Evolutionary conservation across 495 filamentous ascomycete species (phyloP).

Genomic region (Penicillium dipodomyicola): DNA sequence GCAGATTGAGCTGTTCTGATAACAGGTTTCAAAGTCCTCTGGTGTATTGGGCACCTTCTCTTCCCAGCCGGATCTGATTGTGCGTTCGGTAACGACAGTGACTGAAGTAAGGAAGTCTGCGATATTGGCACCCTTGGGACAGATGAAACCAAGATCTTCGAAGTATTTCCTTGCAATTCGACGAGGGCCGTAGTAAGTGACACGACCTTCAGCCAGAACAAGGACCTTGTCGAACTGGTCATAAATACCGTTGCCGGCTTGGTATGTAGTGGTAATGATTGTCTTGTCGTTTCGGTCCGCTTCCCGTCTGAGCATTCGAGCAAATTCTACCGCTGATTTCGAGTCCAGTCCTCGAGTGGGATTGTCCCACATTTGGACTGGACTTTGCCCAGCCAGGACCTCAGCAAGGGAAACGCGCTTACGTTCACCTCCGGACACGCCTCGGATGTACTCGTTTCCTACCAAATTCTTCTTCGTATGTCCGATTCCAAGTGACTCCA

Average conservation of each 20-base stretch:
- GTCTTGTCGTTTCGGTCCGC: constrained; percentile 66
- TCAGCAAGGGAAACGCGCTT: constrained; percentile 84
- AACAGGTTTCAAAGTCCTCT: constrained; percentile 70
- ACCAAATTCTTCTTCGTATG: constrained; percentile 78
- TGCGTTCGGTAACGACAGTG: constrained; percentile 66
- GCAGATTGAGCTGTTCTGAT: constrained; percentile 67
- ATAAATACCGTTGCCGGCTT: constrained; percentile 74
- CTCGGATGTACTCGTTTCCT: constrained; percentile 78
- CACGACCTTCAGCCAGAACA: constrained; percentile 74
- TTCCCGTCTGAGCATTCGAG: constrained; percentile 62
- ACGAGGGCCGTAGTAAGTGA: constrained; percentile 73
- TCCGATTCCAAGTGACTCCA: constrained; percentile 72
- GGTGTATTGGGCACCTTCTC: constrained; percentile 64
- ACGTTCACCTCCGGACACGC: constrained; percentile 79
- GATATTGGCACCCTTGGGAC: constrained; percentile 66
- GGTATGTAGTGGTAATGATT: constrained; percentile 75
- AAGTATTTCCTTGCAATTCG: constrained; percentile 64
- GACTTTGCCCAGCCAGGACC: constrained; percentile 58
- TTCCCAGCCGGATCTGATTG: constrained; percentile 63
- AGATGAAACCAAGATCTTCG: constrained; percentile 67
- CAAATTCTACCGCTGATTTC: constrained; percentile 78
- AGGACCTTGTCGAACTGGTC: constrained; percentile 76
- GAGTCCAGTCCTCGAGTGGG: constrained; percentile 77
- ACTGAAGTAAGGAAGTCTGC: constrained; percentile 80
- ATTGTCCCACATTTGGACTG: constrained; percentile 85